Percentiles rank a stretch among this genome's conserved stretches.
phyloP scores from a whole-genome alignment of 164 flowering plant species.

The Santalum album region DNA sequence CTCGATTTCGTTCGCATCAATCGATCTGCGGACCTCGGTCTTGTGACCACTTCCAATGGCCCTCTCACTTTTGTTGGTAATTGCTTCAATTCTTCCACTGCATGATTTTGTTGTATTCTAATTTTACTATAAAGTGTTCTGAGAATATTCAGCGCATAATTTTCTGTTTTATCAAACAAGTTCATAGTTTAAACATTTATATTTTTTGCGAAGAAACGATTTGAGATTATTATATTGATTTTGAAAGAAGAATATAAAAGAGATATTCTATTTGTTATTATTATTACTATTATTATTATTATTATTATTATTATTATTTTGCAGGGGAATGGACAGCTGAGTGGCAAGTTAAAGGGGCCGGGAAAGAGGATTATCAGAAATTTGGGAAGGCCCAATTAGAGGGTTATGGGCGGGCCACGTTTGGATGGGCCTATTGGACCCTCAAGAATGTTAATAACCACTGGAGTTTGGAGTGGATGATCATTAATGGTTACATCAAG shows the following conservation, averaged over 20 bases:
- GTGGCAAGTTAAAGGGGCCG: not conserved
- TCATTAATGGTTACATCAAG: not conserved
- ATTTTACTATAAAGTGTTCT: no score
- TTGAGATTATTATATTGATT: no score
- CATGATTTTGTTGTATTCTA: no score
- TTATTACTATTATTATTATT: no score
- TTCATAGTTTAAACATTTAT: no score
- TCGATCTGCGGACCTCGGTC: constrained; percentile 26
- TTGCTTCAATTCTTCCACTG: no score
- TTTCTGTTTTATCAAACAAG: no score
- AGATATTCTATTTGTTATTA: no score
- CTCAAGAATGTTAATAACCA: not conserved
- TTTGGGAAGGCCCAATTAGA: not conserved
- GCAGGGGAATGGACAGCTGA: not conserved
- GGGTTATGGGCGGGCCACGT: not conserved
- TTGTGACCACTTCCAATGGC: constrained; percentile 37
- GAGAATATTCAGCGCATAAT: no score
- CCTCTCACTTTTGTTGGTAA: constrained; percentile 38
- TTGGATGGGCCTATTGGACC: constrained; percentile 1
- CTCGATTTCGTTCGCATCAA: constrained; percentile 44
- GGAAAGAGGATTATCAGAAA: not conserved
- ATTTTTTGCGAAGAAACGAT: no score
- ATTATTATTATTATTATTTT: no score
- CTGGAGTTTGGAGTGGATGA: not conserved
- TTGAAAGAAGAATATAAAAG: no score